Evolutionary conservation across 2,329 filamentous ascomycete species (phyloP).

Genomic region (Aurifilum marmelostoma): DNA sequence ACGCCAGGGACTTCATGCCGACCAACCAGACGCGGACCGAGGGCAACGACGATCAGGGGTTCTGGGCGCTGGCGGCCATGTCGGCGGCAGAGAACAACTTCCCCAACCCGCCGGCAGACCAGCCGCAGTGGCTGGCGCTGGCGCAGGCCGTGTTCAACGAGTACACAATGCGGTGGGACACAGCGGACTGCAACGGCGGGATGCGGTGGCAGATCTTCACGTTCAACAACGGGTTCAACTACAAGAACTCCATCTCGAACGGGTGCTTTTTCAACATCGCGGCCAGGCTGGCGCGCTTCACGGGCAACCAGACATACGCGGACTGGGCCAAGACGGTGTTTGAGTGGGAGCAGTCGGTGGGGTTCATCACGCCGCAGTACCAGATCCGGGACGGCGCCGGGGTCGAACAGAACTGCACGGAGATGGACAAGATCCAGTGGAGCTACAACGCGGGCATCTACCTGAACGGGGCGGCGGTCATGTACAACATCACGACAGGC

Average conservation of each 20-base stretch:
- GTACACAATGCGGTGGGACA: slow-evolving; percentile 73
- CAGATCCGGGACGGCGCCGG: slow-evolving; percentile 62
- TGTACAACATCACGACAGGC: slow-evolving; percentile 64
- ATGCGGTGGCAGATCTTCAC: slow-evolving; percentile 85
- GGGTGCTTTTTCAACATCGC: slow-evolving; percentile 72
- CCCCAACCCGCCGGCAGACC: slow-evolving; percentile 63
- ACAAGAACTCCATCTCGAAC: slow-evolving; percentile 71
- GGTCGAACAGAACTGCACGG: slow-evolving; percentile 50
- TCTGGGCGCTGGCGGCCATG: slow-evolving; percentile 85
- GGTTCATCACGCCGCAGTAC: slow-evolving; percentile 60
- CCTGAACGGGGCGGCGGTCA: slow-evolving; percentile 63
- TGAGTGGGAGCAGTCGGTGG: slow-evolving; percentile 61
- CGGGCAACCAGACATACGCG: slow-evolving; percentile 76
- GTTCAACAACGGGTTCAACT: slow-evolving; percentile 72
- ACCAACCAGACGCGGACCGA: slow-evolving; percentile 62
- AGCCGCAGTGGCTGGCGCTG: slow-evolving; percentile 77
- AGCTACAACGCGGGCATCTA: slow-evolving; percentile 71
- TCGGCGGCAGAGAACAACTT: slow-evolving; percentile 77
- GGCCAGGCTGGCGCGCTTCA: slow-evolving; percentile 75
- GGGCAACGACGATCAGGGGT: slow-evolving; percentile 78
- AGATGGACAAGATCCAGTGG: slow-evolving; percentile 65
- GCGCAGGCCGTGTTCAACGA: slow-evolving; percentile 81
- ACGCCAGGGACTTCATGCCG: slow-evolving; percentile 67
- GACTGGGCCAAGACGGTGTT: slow-evolving; percentile 75
- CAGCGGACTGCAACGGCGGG: slow-evolving; percentile 68